These are phyloP conservation scores for Phlyctochytrium planicorne DNA, from an alignment of 192 early-diverging fungal species.

Conservation along the genomic window DNA sequence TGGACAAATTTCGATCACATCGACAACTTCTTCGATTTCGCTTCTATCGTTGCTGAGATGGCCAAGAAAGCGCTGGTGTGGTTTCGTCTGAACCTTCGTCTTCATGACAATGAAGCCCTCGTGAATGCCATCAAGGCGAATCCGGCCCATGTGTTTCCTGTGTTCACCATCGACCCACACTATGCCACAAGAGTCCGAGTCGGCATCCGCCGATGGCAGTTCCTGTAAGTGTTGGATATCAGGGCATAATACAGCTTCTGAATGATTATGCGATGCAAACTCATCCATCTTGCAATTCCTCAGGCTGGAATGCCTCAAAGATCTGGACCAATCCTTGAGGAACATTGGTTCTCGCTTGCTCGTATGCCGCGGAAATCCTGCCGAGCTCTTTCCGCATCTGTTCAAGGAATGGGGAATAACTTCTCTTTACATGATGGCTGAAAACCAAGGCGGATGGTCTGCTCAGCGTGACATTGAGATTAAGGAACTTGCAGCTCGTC, in stretches of 20 bases:
- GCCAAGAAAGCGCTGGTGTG: too few species aligned
- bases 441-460: constrained; percentile 10
- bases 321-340: constrained; percentile 6
- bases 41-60: too few species aligned
- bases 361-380: constrained; percentile 24
- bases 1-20: too few species aligned
- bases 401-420: constrained; percentile 4
- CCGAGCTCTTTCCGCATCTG: constrained; percentile 7
- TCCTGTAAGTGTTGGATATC: constrained; percentile 5
- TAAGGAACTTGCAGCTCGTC: neutral
- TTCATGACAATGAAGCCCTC: constrained; percentile 32
- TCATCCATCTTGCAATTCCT: too few species aligned
- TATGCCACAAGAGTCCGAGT: constrained; percentile 3
- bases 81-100: constrained; percentile 29
- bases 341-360: constrained; percentile 19
- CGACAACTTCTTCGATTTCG: too few species aligned
- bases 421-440: neutral
- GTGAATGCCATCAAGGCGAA: neutral
- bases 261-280: neutral
- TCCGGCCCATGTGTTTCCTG: neutral
- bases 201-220: constrained; percentile 8
- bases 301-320: constrained; percentile 15
- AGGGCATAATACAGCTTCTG: too few species aligned
- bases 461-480: constrained; percentile 9
- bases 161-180: constrained; percentile 14